Evolutionary conservation across 2,329 filamentous ascomycete species (phyloP).

Genomic region (Ramularia endophylla): DNA sequence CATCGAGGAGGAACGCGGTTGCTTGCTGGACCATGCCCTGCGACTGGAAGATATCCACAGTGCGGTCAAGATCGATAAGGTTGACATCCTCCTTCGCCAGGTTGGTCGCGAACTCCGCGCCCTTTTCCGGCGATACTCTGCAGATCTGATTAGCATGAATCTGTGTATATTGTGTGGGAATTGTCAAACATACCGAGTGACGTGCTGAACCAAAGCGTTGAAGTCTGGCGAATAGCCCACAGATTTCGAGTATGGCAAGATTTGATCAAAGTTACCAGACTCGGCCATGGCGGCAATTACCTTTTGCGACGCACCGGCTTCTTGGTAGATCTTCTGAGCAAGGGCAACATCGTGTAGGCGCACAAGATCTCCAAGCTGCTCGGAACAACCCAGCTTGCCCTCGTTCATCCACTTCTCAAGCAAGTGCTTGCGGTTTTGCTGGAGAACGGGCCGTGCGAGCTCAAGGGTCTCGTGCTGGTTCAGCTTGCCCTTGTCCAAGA

Average conservation of each 20-base stretch:
- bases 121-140: slow-evolving; percentile 79
- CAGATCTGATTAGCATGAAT: too few species aligned
- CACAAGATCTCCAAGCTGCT: slow-evolving; percentile 92
- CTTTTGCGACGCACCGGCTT: slow-evolving; percentile 86
- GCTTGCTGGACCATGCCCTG: slow-evolving; percentile 98
- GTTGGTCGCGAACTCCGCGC: slow-evolving; percentile 86
- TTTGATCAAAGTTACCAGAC: slow-evolving; percentile 94
- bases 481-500: slow-evolving; percentile 88
- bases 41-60: slow-evolving; percentile 96
- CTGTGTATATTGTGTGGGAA: too few species aligned
- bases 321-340: slow-evolving; percentile 82
- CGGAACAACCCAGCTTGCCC: slow-evolving; percentile 91
- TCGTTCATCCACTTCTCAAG: slow-evolving; percentile 98
- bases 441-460: slow-evolving; percentile 83
- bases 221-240: slow-evolving; percentile 92
- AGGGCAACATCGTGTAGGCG: slow-evolving; percentile 83
- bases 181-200: too few species aligned
- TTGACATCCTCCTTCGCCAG: slow-evolving; percentile 85
- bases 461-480: slow-evolving; percentile 94
- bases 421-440: slow-evolving; percentile 90
- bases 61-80: slow-evolving; percentile 85
- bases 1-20: slow-evolving; percentile 95
- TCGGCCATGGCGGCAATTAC: slow-evolving; percentile 93
- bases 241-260: slow-evolving; percentile 81
- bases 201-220: slow-evolving; percentile 84